Evolutionary conservation across 2,329 filamentous ascomycete species (phyloP), one percentile per base, ranked within the genome.

Genomic region (Aspergillus sp.): DNA sequence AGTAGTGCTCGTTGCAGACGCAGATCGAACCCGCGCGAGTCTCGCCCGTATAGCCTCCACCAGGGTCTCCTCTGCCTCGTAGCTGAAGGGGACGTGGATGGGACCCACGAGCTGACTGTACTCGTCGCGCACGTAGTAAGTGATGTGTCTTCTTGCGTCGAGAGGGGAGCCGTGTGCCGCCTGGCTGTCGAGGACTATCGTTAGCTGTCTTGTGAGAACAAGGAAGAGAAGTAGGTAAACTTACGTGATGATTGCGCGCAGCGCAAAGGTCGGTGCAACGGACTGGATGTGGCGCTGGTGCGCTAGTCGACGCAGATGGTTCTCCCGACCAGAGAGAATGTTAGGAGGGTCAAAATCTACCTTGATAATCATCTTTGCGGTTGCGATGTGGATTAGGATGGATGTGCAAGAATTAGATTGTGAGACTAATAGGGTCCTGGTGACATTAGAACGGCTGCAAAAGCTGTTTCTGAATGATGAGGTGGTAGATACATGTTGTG

Each of bases 71-170:
- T 48, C 34, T 9, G 38, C 31, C 34, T 48, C 31, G 20, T 41
- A 47, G 13, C 25, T 34, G 31, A 47, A 47, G 23, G 7, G 29
- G 25, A 17, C 31, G 20, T 48, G 32, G 20, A n/a, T 40, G 11
- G 21, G 32, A 4, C 46, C 20, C 9, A 20, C 14, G 9, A 32
- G 10, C 16, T 17, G 14, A 29, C 20, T 21, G 5, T 48, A 40
- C 14, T 48, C 46, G 16, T 48, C 34, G 25, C 46, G 32, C 5
- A 38, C 19, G 16, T n/a, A 38, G 34, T 25, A 48, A 3, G 46
- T 41, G 20, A 48, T 48, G 13, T 48, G 46, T n/a, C 46, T 19
- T 29, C 46, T 25, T n/a, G 17, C 13, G 21, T 48, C 46, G 3
- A 48, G 34, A 9, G 34, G 31, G 16, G 19, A 40, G 19, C 36